Evolutionary conservation across 495 filamentous ascomycete species (phyloP), one percentile per base, ranked within the genome.

Genomic region (Penicillium paxilli): DNA sequence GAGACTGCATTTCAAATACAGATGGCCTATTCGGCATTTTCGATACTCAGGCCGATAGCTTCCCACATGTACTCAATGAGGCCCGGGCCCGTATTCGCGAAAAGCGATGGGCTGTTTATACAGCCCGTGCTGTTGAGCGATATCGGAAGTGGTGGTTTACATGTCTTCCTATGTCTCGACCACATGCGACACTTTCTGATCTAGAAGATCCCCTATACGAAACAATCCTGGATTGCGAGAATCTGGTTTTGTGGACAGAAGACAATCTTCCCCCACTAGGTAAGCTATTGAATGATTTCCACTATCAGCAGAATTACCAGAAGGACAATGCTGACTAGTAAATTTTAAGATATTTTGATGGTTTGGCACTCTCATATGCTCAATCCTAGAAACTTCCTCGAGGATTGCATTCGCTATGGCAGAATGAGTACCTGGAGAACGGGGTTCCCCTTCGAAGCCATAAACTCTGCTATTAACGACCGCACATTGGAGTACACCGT

Each of bases 311-410:
- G n/a, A n/a, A 11, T 4, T 9, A 46, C 37, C 11, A 33, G 11
- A 7, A 1, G 5, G 40, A 6, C 12, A 17, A 25, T 20, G 41
- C 26, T 25, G 32, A 47, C 5, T 33, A 35, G n/a, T n/a, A 21
- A 20, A 45, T 42, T 21, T 58, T n/a, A n/a, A 84, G 90, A 95
- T 65, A 85, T 96, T 3, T 67, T 96, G 38, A 90, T 96, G 89
- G 89, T 95, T 0, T 92, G 88, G 89, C 91, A 96, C 67, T 74
- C 88, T 4, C 89, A 90, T 60, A 84, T 90, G 82, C 80, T 96
- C 5, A 94, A 92, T 55, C 91, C 91, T 2, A 73, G 87, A 35
- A 72, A 73, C 47, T 96, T 84, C 59, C 78, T 90, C 3, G 91
- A 95, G 58, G 91, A 95, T 59, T 86, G 84, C 57, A 71, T 92